Evolutionary conservation across 345 rosid genomes (phyloP).

Genomic region (Clausena lansium): DNA sequence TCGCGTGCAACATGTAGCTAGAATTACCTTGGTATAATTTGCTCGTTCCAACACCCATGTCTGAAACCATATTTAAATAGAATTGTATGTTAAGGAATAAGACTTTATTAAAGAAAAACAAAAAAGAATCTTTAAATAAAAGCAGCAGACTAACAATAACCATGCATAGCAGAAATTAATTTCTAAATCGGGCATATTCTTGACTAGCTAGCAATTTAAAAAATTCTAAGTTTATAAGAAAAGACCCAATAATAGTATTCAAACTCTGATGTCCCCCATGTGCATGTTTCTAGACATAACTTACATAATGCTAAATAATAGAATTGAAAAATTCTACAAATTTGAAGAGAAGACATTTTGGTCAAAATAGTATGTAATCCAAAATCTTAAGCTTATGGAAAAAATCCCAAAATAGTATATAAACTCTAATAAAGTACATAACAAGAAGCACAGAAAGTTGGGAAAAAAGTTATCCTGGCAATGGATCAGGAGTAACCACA

Average conservation of each 20-base stretch:
- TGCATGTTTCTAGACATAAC: no score
- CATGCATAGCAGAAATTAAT: neutral
- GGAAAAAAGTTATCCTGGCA: neutral
- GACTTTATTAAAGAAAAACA: neutral
- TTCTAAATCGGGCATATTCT: neutral
- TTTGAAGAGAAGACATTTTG: no score
- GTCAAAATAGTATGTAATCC: no score
- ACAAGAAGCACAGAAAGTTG: neutral
- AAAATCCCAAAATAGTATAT: neutral
- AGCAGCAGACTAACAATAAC: neutral
- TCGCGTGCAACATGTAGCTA: slow-evolving; percentile 3
- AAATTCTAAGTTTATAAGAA: neutral
- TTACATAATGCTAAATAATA: no score
- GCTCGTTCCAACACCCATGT: slow-evolving; percentile 72
- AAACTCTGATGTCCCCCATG: no score
- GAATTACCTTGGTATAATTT: slow-evolving; percentile 77
- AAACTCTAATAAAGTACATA: neutral
- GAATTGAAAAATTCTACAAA: no score
- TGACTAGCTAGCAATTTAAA: neutral
- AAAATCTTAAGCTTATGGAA: no score
- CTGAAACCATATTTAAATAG: slow-evolving; percentile 35
- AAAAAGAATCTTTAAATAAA: neutral
- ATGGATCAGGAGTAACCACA: neutral
- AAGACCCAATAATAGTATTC: neutral
- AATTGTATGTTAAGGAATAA: neutral